Percentiles rank a stretch among this genome's conserved stretches.
phyloP scores from a whole-genome alignment of 2,329 filamentous ascomycete genomes.

The Fusarium sp. region DNA sequence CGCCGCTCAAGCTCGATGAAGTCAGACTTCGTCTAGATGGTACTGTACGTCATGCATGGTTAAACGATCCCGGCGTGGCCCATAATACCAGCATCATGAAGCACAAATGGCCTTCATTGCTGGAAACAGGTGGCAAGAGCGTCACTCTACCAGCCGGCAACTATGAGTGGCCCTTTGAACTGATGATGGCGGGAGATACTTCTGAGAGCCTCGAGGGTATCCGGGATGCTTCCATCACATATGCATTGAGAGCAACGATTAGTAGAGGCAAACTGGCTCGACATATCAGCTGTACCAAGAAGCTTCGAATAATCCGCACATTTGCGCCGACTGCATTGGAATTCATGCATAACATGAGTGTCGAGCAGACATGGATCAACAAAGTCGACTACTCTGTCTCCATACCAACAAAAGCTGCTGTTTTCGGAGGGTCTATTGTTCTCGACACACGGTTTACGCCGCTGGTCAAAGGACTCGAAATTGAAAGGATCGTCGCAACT shows the following conservation, averaged over 20 bases:
- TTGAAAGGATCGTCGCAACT: conserved; percentile 80
- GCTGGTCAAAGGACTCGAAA: conserved; percentile 83
- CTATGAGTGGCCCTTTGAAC: conserved; percentile 84
- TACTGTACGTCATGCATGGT: conserved; percentile 68
- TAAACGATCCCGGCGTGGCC: conserved; percentile 62
- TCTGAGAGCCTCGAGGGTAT: conserved; percentile 92
- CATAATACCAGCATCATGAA: conserved; percentile 68
- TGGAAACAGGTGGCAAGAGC: conserved; percentile 60
- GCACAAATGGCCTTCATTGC: conserved; percentile 74
- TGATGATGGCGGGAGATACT: conserved; percentile 72
- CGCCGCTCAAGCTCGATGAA: conserved; percentile 74
- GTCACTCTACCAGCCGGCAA: conserved; percentile 73
- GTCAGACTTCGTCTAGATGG: conserved; percentile 76
- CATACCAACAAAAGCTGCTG: conserved; percentile 89
- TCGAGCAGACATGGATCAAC: conserved; percentile 96
- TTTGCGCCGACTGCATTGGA: conserved; percentile 78
- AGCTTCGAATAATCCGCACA: conserved; percentile 78
- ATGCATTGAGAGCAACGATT: conserved; percentile 89
- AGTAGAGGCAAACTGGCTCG: conserved; percentile 86
- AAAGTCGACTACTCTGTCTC: conserved; percentile 96
- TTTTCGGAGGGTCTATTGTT: conserved; percentile 86
- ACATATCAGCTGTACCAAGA: conserved; percentile 81
- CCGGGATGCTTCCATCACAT: conserved; percentile 83
- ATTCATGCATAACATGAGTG: conserved; percentile 85
- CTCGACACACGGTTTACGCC: conserved; percentile 88